Percentiles rank a stretch among this genome's conserved stretches.
Conservation (phyloP, 2,329 filamentous ascomycete species). For the Pseudogymnoascus sp. region DNA sequence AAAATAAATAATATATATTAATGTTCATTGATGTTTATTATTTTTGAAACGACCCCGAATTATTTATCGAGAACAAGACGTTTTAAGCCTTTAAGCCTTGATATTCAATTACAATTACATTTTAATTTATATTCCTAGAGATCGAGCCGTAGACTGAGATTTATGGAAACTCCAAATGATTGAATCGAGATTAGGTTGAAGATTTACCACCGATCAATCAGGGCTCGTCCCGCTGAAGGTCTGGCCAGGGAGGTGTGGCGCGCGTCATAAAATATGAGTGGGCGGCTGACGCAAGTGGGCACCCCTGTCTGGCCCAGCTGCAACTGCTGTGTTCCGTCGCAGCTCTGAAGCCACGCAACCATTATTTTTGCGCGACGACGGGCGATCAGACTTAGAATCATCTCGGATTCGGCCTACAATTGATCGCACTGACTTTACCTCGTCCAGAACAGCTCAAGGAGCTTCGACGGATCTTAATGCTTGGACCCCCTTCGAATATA, state of each 20-base stretch:
- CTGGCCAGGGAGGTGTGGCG: neutral
- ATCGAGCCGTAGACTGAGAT: neutral
- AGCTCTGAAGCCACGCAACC: constrained; percentile 9
- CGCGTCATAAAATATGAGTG: constrained; percentile 3
- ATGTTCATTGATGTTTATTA: neutral
- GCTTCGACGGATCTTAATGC: constrained; percentile 23
- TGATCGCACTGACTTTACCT: neutral
- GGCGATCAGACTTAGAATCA: neutral
- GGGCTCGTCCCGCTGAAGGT: neutral
- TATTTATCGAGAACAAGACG: neutral
- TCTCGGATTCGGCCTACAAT: neutral
- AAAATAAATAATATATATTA: neutral
- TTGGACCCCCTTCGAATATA: constrained; percentile 16
- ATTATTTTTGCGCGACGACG: neutral
- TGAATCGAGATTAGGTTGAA: neutral
- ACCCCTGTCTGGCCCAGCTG: neutral
- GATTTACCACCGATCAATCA: neutral
- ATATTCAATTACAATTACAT: neutral
- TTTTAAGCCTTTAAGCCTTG: neutral
- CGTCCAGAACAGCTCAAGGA: constrained; percentile 8
- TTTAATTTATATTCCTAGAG: neutral
- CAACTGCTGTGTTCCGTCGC: neutral
- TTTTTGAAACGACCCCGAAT: neutral
- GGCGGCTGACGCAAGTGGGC: constrained; percentile 1
- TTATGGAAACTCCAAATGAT: neutral